These are phyloP conservation scores for Russula vinacea DNA, from an alignment of 768 basidiomycete genomes.

Conservation along the genomic window DNA sequence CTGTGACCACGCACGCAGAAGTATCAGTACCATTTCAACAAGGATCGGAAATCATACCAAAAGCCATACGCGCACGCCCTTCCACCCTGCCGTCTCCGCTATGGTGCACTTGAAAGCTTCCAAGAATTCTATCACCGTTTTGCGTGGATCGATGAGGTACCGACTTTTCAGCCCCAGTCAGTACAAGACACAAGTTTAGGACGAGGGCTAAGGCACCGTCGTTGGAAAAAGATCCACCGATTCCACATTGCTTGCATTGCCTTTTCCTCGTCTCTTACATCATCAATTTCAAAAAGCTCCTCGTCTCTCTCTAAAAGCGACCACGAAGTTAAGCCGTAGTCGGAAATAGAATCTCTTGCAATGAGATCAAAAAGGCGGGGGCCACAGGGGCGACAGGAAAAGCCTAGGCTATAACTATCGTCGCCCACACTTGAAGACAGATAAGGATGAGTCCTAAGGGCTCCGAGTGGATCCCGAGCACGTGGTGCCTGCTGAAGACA, in stretches of 20 bases:
- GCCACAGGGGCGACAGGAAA: constrained; percentile 68
- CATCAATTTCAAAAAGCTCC: constrained; percentile 68
- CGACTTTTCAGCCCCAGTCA: constrained; percentile 12
- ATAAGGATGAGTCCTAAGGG: constrained; percentile 51
- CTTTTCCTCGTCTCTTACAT: constrained; percentile 71
- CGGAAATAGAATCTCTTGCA: constrained; percentile 54
- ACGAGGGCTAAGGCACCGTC: constrained; percentile 29
- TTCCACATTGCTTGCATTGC: constrained; percentile 77
- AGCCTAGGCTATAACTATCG: constrained; percentile 37
- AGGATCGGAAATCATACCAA: constrained; percentile 14
- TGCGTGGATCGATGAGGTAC: constrained; percentile 13
- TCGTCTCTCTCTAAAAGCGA: constrained; percentile 68
- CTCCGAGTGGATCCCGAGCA: constrained; percentile 31
- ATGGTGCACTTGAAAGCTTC: constrained; percentile 1
- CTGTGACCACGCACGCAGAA: neutral
- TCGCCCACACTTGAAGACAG: constrained; percentile 44
- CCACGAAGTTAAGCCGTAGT: constrained; percentile 68
- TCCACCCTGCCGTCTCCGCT: constrained; percentile 21
- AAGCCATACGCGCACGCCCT: constrained; percentile 23
- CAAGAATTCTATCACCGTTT: constrained; percentile 8
- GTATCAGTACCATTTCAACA: neutral
- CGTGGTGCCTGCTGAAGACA: neutral
- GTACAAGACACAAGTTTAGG: neutral
- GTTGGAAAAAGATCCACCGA: constrained; percentile 65
- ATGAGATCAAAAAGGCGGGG: constrained; percentile 64